These are phyloP conservation scores for Botrytis pseudocinerea DNA, from an alignment of 2,329 filamentous ascomycete species.

Conservation along the genomic window DNA sequence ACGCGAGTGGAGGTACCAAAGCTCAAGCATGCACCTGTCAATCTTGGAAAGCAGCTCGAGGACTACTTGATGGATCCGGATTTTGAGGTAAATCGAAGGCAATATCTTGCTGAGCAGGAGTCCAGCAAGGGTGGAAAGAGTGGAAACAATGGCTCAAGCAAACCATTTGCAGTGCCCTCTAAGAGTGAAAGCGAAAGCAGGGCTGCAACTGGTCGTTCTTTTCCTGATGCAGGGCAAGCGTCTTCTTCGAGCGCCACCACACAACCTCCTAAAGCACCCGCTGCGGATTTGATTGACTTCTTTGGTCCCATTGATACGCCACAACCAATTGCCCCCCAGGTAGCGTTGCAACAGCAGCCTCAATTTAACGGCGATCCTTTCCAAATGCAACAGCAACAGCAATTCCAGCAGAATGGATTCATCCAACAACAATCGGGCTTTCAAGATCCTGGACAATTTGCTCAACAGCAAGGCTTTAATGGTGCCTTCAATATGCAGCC, in stretches of 20 bases:
- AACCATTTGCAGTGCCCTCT: slow-evolving; percentile 46
- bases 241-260: slow-evolving; percentile 44
- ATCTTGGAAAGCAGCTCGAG: slow-evolving; percentile 83
- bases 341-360: slow-evolving; percentile 41
- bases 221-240: slow-evolving; percentile 38
- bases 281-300: slow-evolving; percentile 86
- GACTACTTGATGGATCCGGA: slow-evolving; percentile 94
- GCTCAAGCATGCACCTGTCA: slow-evolving; percentile 94
- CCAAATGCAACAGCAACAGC: slow-evolving; percentile 41
- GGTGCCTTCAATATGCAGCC: slow-evolving; percentile 34
- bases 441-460: slow-evolving; percentile 47
- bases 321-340: slow-evolving; percentile 61
- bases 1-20: slow-evolving; percentile 94
- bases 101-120: slow-evolving; percentile 87
- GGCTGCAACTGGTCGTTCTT: slow-evolving; percentile 34
- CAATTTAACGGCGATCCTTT: slow-evolving; percentile 39
- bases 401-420: slow-evolving; percentile 48
- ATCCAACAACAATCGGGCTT: slow-evolving; percentile 45
- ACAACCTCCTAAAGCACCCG: slow-evolving; percentile 59
- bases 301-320: slow-evolving; percentile 92
- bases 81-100: slow-evolving; percentile 88
- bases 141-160: slow-evolving; percentile 42
- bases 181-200: slow-evolving; percentile 41
- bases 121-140: slow-evolving; percentile 53
- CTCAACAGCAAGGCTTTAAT: slow-evolving; percentile 42